Conservation (phyloP, 2,329 filamentous ascomycete species). For the Colletotrichum phormii region DNA sequence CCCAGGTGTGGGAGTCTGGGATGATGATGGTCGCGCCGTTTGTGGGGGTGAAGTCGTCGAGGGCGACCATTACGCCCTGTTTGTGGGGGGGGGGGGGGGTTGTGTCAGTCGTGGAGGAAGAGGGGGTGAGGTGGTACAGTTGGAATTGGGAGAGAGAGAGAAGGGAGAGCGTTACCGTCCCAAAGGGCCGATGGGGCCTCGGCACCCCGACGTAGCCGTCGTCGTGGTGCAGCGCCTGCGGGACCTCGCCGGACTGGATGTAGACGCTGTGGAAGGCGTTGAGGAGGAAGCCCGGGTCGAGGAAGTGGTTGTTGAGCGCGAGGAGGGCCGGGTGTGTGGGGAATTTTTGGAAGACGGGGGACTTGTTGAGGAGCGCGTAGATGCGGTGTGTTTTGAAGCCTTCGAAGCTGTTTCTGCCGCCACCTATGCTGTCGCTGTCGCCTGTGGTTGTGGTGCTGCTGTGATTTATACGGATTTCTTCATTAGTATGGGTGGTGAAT, state of each 20-base stretch:
- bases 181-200: conserved; percentile 48
- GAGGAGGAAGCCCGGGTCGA: conserved; percentile 50
- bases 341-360: conserved; percentile 51
- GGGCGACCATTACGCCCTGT: conserved; percentile 44
- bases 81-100: not conserved
- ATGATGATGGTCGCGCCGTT: conserved; percentile 51
- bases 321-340: conserved; percentile 47
- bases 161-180: conserved; percentile 40
- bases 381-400: conserved; percentile 50
- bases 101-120: not conserved
- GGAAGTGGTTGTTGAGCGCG: conserved; percentile 52
- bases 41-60: conserved; percentile 46
- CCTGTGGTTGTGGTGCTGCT: not conserved
- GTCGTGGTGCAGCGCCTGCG: conserved; percentile 51
- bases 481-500: no score
- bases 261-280: conserved; percentile 51
- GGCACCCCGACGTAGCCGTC: conserved; percentile 45
- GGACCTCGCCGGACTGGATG: conserved; percentile 51
- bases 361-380: conserved; percentile 53
- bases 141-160: no score
- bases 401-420: conserved; percentile 51
- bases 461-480: no score
- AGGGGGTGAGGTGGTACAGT: no score
- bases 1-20: conserved; percentile 50
- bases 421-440: not conserved